These are phyloP conservation scores for Saccharomyces jurei DNA, from an alignment of 805 yeast genomes.

Conservation along the genomic window DNA sequence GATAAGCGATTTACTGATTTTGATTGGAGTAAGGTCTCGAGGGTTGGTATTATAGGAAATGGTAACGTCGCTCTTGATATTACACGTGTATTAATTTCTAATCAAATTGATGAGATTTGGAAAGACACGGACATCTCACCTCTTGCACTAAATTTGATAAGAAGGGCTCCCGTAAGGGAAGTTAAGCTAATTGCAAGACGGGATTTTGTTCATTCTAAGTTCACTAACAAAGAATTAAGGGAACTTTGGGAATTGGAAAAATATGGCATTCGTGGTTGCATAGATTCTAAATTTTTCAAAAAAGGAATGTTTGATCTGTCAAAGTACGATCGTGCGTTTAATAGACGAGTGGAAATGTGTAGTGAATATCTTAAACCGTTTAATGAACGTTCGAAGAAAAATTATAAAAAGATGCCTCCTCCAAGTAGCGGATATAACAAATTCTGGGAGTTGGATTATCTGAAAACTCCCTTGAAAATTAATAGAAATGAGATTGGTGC, in stretches of 20 bases:
- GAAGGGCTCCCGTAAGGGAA: conserved; percentile 45
- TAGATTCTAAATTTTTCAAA: conserved; percentile 32
- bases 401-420: conserved; percentile 18
- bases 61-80: conserved; percentile 95
- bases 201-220: conserved; percentile 78
- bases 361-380: conserved; percentile 40
- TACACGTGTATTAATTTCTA: conserved; percentile 64
- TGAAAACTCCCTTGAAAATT: conserved; percentile 55
- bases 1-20: conserved; percentile 38
- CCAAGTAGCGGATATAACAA: conserved; percentile 14
- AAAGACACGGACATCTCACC: conserved; percentile 62
- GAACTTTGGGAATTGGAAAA: conserved; percentile 62
- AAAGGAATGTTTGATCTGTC: conserved; percentile 21
- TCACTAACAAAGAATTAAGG: conserved; percentile 85
- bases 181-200: conserved; percentile 79
- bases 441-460: conserved; percentile 63
- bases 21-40: conserved; percentile 50
- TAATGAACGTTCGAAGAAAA: conserved; percentile 24
- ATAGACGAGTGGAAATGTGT: conserved; percentile 58
- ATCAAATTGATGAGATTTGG: conserved; percentile 45
- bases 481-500: conserved; percentile 34
- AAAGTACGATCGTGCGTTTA: conserved; percentile 44
- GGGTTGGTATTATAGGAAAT: conserved; percentile 83
- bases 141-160: conserved; percentile 48
- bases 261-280: conserved; percentile 43